Conservation (phyloP, 2,329 filamentous ascomycete genomes). For the Cercospora berteroae region DNA sequence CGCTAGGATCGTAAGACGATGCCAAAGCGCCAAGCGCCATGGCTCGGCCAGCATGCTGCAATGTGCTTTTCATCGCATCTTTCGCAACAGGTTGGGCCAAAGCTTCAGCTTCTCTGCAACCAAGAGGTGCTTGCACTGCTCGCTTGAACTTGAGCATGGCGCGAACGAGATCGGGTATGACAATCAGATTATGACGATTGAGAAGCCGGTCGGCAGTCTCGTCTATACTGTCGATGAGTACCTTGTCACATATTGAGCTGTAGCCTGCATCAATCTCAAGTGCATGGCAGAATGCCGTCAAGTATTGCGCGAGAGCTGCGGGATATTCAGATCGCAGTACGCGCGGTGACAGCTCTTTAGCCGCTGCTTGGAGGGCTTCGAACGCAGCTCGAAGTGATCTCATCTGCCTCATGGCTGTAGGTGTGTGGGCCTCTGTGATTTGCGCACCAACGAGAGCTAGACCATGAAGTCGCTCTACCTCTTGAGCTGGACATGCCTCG, state of each 20-base stretch:
- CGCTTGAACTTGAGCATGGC: slow-evolving; percentile 21
- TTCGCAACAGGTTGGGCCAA: slow-evolving; percentile 24
- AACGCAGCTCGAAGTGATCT: background rate
- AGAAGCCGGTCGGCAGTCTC: slow-evolving; percentile 29
- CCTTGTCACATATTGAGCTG: background rate
- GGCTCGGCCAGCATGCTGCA: slow-evolving; percentile 44
- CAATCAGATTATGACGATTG: slow-evolving; percentile 32
- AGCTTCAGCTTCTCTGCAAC: slow-evolving; percentile 23
- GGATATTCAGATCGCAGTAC: slow-evolving; percentile 34
- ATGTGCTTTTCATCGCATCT: slow-evolving; percentile 42
- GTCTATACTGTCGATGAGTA: slow-evolving; percentile 17
- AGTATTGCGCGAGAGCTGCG: slow-evolving; percentile 25
- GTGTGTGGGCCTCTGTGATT: slow-evolving; percentile 3
- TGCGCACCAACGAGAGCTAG: slow-evolving; percentile 18
- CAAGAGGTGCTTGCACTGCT: slow-evolving; percentile 17
- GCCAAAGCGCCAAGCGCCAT: slow-evolving; percentile 46
- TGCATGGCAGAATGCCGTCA: slow-evolving; percentile 25
- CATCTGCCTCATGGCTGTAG: background rate
- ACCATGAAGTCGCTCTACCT: slow-evolving; percentile 27
- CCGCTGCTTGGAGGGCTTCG: slow-evolving; percentile 6
- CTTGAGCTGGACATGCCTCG: slow-evolving; percentile 39
- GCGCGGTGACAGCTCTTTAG: slow-evolving; percentile 29
- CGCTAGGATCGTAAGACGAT: slow-evolving; percentile 16
- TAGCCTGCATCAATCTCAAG: background rate
- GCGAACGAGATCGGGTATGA: slow-evolving; percentile 25